phyloP scores from a whole-genome alignment of 495 filamentous ascomycete species.

The Xylaria nigripes region DNA sequence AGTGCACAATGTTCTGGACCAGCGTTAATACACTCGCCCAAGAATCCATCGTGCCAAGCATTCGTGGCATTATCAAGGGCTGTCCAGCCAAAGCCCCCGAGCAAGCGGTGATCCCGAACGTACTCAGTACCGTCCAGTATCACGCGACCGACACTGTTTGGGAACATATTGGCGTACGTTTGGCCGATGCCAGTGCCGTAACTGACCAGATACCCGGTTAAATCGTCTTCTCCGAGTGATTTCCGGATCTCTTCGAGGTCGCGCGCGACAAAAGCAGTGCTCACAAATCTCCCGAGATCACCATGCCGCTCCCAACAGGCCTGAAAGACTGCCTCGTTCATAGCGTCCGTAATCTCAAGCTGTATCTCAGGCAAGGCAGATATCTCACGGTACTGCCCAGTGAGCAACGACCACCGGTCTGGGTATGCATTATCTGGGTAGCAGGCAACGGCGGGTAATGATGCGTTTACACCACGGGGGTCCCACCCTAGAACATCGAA shows the following conservation, averaged over 20 bases:
- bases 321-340: constrained; percentile 34
- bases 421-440: constrained; percentile 37
- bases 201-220: constrained; percentile 59
- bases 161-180: constrained; percentile 25
- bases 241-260: constrained; percentile 46
- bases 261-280: constrained; percentile 38
- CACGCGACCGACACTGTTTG: constrained; percentile 40
- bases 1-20: constrained; percentile 36
- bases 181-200: constrained; percentile 60
- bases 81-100: constrained; percentile 39
- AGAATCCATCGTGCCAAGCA: constrained; percentile 40
- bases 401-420: constrained; percentile 36
- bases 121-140: constrained; percentile 45
- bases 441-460: constrained; percentile 42
- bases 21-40: constrained; percentile 40
- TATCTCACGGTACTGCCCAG: constrained; percentile 31
- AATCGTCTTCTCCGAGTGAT: constrained; percentile 37
- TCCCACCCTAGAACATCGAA: constrained; percentile 50
- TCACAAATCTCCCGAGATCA: constrained; percentile 34
- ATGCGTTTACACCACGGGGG: constrained; percentile 46
- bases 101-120: constrained; percentile 39
- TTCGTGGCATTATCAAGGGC: constrained; percentile 41
- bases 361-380: constrained; percentile 23
- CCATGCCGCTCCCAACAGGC: constrained; percentile 39
- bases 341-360: constrained; percentile 33